Percentiles rank a stretch among this genome's conserved stretches.
Conservation (phyloP, 768 basidiomycete species). For the Chiua virens region DNA sequence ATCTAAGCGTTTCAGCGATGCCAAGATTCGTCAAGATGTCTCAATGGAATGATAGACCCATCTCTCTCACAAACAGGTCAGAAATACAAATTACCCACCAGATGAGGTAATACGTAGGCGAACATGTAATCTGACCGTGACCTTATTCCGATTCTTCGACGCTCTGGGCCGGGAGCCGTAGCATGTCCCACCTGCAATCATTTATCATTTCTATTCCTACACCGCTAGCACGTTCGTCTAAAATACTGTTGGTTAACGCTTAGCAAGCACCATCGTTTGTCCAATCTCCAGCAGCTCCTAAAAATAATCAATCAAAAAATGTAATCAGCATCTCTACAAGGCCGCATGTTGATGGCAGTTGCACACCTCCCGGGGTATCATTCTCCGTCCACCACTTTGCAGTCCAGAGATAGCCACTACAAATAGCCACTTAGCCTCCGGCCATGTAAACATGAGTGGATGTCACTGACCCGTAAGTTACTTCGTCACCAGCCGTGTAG, state of each 20-base stretch:
- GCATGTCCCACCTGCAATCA: no score
- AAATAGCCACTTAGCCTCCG: not conserved
- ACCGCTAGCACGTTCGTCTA: not conserved
- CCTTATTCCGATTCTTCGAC: no score
- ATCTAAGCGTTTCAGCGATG: no score
- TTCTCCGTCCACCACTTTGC: slow-evolving; percentile 66
- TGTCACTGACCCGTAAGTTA: slow-evolving; percentile 47
- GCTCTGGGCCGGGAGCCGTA: no score
- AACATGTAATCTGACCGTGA: no score
- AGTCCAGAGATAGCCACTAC: slow-evolving; percentile 38
- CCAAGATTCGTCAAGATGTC: no score
- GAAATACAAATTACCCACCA: no score
- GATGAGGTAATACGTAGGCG: no score
- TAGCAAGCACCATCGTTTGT: slow-evolving; percentile 55
- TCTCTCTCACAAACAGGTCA: no score
- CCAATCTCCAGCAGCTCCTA: slow-evolving; percentile 55
- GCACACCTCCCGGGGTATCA: slow-evolving; percentile 46
- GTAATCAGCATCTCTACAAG: not conserved
- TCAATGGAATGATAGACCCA: no score
- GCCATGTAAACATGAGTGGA: not conserved
- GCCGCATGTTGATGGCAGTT: not conserved
- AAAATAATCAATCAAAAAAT: not conserved
- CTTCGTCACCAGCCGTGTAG: slow-evolving; percentile 54
- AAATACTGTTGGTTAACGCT: not conserved
- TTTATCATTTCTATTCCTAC: not conserved